Base-by-base conservation (phyloP, 2,329 filamentous ascomycete genomes). In the Colletotrichum liaoningense region DNA sequence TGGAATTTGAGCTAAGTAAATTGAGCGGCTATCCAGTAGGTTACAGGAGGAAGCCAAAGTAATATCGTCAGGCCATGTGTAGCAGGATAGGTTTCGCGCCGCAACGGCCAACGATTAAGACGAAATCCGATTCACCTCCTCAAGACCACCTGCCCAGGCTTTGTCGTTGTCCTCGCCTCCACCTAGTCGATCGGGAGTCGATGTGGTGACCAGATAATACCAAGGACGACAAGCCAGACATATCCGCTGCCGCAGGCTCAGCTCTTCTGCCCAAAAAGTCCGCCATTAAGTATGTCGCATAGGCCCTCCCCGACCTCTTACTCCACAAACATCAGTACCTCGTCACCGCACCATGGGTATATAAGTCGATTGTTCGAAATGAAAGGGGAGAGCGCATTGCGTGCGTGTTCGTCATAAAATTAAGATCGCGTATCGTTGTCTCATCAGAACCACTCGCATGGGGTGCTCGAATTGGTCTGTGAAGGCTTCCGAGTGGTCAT, bases 301-400 rank as follows among this genome's bases (percentile, higher is more conserved):
- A 54, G 71, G 70, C 75, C 76, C 79, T 80, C 79, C 79, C 79
- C 79, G 75, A 77, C 76, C 76, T 73, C 79, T 78, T 77, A 70
- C 70, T 67, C 76, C 71, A 71, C 76, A 78, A 81, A 81, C 54
- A 69, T 62, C 62, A 79, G 79, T 79, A 77, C 75, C 77, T 75
- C 74, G 75, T 76, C 77, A 49, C 24, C 67, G 22, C 74, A 59
- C 63, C 64, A 77, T 76, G 81, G 83, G 83, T 85, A 85, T 85
- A 85, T 83, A 81, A 76, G 81, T 81, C 79, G 78, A 79, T 79
- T 75, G 79, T 79, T 75, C 77, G 80, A 82, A 82, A 79, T 76
- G 77, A 82, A 82, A 78, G 78, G 77, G 79, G 77, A 79, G 78
- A 77, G 79, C 75, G 30, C 74, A 76, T 60, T 75, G 79, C 75